A percentile compares a stretch with the other conserved stretches of the same genome.
Evolutionary conservation across 768 basidiomycete species (phyloP).

Genomic region (Paxillus involutus): DNA sequence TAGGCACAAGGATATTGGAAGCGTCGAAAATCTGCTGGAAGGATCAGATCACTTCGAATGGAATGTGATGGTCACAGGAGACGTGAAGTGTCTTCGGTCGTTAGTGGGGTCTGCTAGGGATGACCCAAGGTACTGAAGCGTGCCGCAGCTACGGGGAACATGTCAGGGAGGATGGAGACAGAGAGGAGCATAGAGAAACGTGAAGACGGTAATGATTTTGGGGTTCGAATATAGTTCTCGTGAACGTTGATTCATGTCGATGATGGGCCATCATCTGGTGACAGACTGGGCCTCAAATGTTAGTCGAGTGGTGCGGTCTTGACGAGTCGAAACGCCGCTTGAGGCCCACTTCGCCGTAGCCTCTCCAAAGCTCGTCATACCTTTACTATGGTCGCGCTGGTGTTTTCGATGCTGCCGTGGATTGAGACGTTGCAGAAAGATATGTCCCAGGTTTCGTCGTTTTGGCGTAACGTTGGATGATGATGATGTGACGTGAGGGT

Average conservation of each 20-base stretch:
- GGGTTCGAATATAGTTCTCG: constrained; percentile 2
- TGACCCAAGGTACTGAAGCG: constrained; percentile 3
- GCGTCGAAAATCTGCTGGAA: constrained; percentile 1
- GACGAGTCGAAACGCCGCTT: neutral
- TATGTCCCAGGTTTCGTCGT: no score
- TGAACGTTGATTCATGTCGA: neutral
- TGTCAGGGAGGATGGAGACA: constrained; percentile 16
- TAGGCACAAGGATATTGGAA: constrained; percentile 4
- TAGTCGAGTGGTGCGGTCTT: neutral
- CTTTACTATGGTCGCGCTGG: no score
- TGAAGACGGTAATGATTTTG: constrained; percentile 24
- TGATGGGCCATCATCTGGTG: neutral
- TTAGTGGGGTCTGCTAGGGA: constrained; percentile 6
- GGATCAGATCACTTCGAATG: constrained; percentile 18
- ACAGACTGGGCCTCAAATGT: no score
- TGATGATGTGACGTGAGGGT: constrained; percentile 1
- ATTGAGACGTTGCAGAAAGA: no score
- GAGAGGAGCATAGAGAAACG: constrained; percentile 17
- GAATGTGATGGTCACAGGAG: neutral
- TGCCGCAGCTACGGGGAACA: constrained; percentile 12
- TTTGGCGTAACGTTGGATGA: no score
- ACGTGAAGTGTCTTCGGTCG: constrained; percentile 5
- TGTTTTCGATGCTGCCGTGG: no score
- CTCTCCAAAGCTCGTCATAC: neutral
- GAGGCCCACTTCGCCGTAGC: neutral